Base-by-base conservation (phyloP, 2,329 filamentous ascomycete genomes). In the Remersonia thermophila region DNA sequence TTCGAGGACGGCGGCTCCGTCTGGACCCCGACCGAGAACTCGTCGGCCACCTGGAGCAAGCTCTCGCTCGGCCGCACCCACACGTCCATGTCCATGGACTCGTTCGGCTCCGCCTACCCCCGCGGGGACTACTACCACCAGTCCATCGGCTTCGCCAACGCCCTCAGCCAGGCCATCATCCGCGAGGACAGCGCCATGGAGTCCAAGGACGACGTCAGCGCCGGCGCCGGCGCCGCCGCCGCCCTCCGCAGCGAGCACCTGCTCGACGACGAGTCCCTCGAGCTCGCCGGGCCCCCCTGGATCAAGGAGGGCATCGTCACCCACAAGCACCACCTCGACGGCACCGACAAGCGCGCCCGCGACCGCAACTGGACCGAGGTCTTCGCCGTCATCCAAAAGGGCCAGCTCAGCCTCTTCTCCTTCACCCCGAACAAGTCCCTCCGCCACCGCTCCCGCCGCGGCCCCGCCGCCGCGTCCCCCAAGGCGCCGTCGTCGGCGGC, bases 111-210 rank as follows among this genome's bases (percentile, higher is more conserved):
- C 2, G 72, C 77, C 25, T 80, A 80, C 56, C 77, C 76, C 4
- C 73, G 78, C 32, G 77, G 76, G 29, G 86, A 93, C 50, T 86
- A 93, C 50, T 95, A 89, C 56, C 86, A 95, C 58, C 87, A 94
- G 59, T 93, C 86, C 1, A 94, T 98, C 53, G 91, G 91, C 1
- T 98, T 98, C 53, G 91, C 91, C 37, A 96, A 94, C 55, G 91
- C 91, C 3, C 69, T 98, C 9, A 94, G 86, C 50, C 89, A 96
- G 55, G 89, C 89, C 26, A 98, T 96, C 46, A 94, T 94, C 47
- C 82, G 91, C 4, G 89, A 95, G 51, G 85, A 93, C 51, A 67
- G 66, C 29, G 61, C 65, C 1, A 60, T 65, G 44, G 60, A 56
- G 43, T 56, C 64, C 47, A 64, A 69, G 44, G 78, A 80, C 48